Conservation (phyloP, 192 early-diverging fungal genomes). For the Coemansia sp. region DNA sequence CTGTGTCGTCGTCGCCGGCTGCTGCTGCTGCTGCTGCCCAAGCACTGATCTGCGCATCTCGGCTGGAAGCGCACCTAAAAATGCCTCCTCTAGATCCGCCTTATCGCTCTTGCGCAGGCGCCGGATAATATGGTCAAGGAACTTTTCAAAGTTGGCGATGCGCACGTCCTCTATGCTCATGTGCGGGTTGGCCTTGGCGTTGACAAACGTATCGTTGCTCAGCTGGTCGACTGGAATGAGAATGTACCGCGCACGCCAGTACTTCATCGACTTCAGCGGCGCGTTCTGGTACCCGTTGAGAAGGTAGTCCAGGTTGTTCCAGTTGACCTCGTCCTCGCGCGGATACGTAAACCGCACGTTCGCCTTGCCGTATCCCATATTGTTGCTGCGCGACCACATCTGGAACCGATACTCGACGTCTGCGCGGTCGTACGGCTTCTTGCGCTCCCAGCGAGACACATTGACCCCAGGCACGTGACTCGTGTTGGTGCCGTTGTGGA, state of each 20-base stretch:
- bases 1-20: conserved; percentile 1
- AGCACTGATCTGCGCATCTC: conserved; percentile 18
- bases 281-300: conserved; percentile 85
- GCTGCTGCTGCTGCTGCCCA: conserved; percentile 7
- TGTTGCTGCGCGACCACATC: conserved; percentile 79
- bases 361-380: conserved; percentile 59
- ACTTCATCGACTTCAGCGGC: conserved; percentile 72
- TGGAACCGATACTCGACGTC: conserved; percentile 72
- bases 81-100: conserved; percentile 27
- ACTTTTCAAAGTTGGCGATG: conserved; percentile 79
- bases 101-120: conserved; percentile 32
- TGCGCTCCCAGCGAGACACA: conserved; percentile 77
- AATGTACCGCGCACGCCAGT: conserved; percentile 88
- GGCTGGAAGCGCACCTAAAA: conserved; percentile 29
- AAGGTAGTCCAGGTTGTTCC: conserved; percentile 92
- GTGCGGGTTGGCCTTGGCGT: conserved; percentile 57
- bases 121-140: conserved; percentile 66
- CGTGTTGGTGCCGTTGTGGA: conserved; percentile 57
- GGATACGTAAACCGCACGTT: conserved; percentile 75
- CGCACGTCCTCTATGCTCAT: conserved; percentile 88
- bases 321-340: conserved; percentile 71
- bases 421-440: conserved; percentile 57
- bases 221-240: conserved; percentile 78
- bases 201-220: conserved; percentile 54
- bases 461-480: conserved; percentile 76